Base-by-base conservation (phyloP, 371 early-diverging fungal genomes). In the Lichtheimia corymbifera region DNA sequence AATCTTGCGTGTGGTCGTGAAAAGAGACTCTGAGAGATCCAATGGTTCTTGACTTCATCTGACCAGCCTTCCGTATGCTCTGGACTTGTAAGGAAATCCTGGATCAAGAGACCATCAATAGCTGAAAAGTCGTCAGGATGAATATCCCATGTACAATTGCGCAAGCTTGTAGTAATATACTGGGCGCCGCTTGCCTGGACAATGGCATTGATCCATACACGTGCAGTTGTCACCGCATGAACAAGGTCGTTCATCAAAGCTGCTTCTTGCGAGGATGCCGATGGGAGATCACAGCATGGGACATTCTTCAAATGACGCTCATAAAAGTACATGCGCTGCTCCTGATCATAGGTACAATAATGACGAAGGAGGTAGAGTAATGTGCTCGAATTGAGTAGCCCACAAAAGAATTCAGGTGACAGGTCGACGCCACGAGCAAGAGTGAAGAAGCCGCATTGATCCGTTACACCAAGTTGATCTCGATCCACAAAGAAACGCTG, bases 381-480 rank as follows among this genome's bases (percentile, higher is more conserved):
- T 0, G 80, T 69, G 11, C 77, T 80, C 14, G 85, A 85, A 55
- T 88, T 88, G 18, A 88, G 65, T 4, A 88, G 52, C 0, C 83
- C 44, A 43, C 44, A 71, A 59, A 79, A 86, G 53, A 71, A 88
- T 14, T 76, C 64, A 0, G 66, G 45, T n/a, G 67, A 72, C 50
- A 58, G 82, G 50, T 44, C 66, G 18, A 43, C 58, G 18, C 53
- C 47, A 3, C 63, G 64, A 13, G 80, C 75, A 44, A 79, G 63
- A 0, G 84, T 84, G 41, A 86, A 78, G 55, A 84, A 86, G 52
- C 83, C 82, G 65, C 87, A 86, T 57, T 86, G 87, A 53, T 83
- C 83, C 2, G 87, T 84, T 3, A 84, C 77, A 6, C 70, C 67
- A n/a, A 60, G 65, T 5, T 59, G 43, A 0, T 66, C 40, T 5